These are phyloP conservation scores for Achaetomium macrosporum DNA, from an alignment of 2,329 filamentous ascomycete genomes.

Conservation along the genomic window DNA sequence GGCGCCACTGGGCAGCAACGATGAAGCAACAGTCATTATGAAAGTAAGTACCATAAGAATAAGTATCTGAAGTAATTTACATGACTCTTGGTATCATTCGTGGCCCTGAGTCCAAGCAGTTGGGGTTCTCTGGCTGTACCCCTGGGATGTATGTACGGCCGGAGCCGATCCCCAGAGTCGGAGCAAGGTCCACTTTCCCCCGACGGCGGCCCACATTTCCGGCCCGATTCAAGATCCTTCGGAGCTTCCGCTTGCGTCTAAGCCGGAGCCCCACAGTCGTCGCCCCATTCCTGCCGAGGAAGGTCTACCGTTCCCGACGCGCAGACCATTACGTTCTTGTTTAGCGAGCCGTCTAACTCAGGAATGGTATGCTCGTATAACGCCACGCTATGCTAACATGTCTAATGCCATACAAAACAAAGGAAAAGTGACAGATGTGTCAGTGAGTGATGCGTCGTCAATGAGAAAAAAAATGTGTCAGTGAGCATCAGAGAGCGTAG, in stretches of 20 bases:
- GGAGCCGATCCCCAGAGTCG: neutral
- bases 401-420: conserved; percentile 23
- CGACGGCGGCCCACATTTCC: neutral
- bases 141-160: too few species aligned
- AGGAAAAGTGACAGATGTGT: neutral
- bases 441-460: too few species aligned
- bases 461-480: conserved; percentile 27
- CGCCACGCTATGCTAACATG: conserved; percentile 24
- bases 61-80: neutral
- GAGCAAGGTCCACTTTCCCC: neutral
- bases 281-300: neutral
- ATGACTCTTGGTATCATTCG: too few species aligned
- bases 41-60: neutral
- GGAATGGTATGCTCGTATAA: conserved; percentile 18
- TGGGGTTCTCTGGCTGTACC: too few species aligned
- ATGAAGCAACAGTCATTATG: neutral
- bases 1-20: neutral
- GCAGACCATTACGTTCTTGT: neutral
- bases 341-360: conserved; percentile 13
- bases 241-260: conserved; percentile 2
- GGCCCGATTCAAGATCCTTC: neutral
- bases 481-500: conserved; percentile 83
- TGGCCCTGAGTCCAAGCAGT: too few species aligned
- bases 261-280: neutral
- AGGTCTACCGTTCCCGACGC: neutral